Percentiles rank a stretch among this genome's conserved stretches.
Conservation (phyloP, 345 rosid species). For the Ceriops tagal region DNA sequence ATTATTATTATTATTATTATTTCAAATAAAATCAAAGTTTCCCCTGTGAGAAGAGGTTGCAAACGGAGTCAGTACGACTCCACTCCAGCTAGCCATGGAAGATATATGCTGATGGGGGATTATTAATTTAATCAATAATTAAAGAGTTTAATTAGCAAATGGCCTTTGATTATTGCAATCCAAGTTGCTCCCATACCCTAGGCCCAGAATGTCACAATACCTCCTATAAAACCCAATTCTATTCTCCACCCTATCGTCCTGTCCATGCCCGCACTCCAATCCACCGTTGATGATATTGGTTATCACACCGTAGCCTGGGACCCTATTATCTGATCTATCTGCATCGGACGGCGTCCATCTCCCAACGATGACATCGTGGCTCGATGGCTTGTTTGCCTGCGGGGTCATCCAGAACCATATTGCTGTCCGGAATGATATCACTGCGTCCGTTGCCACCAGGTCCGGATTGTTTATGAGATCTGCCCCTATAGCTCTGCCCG, state of each 20-base stretch:
- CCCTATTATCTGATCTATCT: slow-evolving; percentile 26
- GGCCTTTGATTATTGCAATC: slow-evolving; percentile 36
- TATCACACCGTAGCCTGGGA: slow-evolving; percentile 34
- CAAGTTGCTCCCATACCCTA: slow-evolving; percentile 24
- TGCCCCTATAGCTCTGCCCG: slow-evolving; percentile 35
- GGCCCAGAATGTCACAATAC: slow-evolving; percentile 29
- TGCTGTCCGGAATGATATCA: slow-evolving; percentile 38
- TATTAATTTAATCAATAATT: too few species aligned
- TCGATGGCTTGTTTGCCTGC: slow-evolving; percentile 40
- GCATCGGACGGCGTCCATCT: slow-evolving; percentile 29
- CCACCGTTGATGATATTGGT: slow-evolving; percentile 44
- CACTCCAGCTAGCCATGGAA: not conserved
- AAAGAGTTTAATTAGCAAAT: slow-evolving; percentile 11
- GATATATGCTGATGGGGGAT: too few species aligned
- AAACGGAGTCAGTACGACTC: too few species aligned
- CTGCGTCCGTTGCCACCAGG: slow-evolving; percentile 42
- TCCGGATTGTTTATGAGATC: slow-evolving; percentile 52
- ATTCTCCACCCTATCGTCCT: slow-evolving; percentile 13
- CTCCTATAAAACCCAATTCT: slow-evolving; percentile 34
- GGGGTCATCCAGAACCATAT: slow-evolving; percentile 47
- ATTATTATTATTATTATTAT: too few species aligned
- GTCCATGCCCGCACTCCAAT: slow-evolving; percentile 25
- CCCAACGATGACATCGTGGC: slow-evolving; percentile 32
- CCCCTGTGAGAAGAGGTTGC: too few species aligned
- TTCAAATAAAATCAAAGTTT: too few species aligned